Evolutionary conservation across 2,329 filamentous ascomycete genomes (phyloP).

Genomic region (Alternaria metachromatica): DNA sequence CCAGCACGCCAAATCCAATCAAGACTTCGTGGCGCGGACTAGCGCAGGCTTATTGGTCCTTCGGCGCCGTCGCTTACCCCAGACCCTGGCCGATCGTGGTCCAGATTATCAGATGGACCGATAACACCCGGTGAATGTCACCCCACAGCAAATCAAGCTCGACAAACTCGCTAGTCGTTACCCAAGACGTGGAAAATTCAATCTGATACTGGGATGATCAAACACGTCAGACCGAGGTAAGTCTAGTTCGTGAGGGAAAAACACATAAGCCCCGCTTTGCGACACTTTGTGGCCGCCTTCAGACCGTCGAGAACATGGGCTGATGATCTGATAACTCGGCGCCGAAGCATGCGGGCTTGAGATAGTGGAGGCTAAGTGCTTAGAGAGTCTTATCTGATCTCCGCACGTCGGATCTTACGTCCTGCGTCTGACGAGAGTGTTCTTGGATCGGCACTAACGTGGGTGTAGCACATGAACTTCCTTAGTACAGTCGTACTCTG

Average conservation of each 20-base stretch:
- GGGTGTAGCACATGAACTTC: background rate
- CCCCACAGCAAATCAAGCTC: slow-evolving; percentile 17
- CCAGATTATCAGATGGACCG: slow-evolving; percentile 43
- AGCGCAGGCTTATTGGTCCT: slow-evolving; percentile 19
- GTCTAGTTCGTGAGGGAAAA: background rate
- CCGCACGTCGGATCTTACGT: background rate
- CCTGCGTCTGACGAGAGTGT: slow-evolving; percentile 2
- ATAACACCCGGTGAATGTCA: slow-evolving; percentile 21
- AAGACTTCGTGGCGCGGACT: slow-evolving; percentile 24
- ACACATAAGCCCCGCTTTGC: slow-evolving; percentile 11
- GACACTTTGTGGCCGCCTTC: slow-evolving; percentile 6
- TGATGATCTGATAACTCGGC: slow-evolving; percentile 34
- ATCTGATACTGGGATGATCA: slow-evolving; percentile 3
- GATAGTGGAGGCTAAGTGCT: background rate
- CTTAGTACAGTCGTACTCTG: background rate
- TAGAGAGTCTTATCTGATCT: slow-evolving; percentile 33
- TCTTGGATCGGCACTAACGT: slow-evolving; percentile 5
- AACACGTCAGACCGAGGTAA: background rate
- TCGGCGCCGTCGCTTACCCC: slow-evolving; percentile 24
- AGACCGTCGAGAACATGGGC: background rate
- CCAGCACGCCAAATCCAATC: slow-evolving; percentile 32
- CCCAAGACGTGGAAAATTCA: background rate
- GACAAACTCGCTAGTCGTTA: slow-evolving; percentile 2
- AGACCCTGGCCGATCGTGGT: slow-evolving; percentile 17
- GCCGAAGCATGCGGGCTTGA: slow-evolving; percentile 7